A percentile compares a stretch with the other conserved stretches of the same genome.
Conservation (phyloP, 495 filamentous ascomycete genomes). For the Aspergillus baeticus region DNA sequence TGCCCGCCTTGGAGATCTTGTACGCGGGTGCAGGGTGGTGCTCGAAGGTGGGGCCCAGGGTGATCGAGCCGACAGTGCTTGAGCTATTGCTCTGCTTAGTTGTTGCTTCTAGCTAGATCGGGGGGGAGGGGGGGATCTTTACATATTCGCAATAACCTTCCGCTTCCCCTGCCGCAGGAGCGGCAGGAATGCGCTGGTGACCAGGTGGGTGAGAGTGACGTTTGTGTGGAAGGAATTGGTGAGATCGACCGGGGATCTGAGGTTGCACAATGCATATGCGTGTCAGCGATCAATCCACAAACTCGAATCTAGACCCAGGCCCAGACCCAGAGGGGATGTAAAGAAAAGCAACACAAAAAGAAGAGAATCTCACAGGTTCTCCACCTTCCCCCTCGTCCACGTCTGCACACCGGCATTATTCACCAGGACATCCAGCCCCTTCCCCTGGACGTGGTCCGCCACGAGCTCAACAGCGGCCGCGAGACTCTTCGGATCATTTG, state of each 20-base stretch:
- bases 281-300: too few relatives aligned
- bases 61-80: constrained; percentile 45
- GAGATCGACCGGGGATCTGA: constrained; percentile 17
- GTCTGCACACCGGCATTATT: constrained; percentile 38
- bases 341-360: neutral
- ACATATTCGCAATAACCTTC: constrained; percentile 45
- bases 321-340: neutral
- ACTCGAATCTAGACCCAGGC: too few relatives aligned
- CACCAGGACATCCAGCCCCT: constrained; percentile 41
- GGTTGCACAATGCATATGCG: constrained; percentile 14
- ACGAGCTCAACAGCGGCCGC: constrained; percentile 25
- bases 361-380: constrained; percentile 22
- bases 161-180: constrained; percentile 32
- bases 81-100: constrained; percentile 18
- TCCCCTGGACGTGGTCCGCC: constrained; percentile 21
- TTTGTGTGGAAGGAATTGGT: constrained; percentile 32
- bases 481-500: constrained; percentile 25
- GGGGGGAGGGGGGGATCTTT: neutral
- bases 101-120: neutral
- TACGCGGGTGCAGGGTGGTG: constrained; percentile 39
- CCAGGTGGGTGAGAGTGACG: constrained; percentile 34
- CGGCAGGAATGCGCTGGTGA: constrained; percentile 36
- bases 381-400: constrained; percentile 21
- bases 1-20: constrained; percentile 51
- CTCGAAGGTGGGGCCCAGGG: constrained; percentile 17